phyloP scores from a whole-genome alignment of 768 basidiomycete genomes.

The Mrakia blollopis region DNA sequence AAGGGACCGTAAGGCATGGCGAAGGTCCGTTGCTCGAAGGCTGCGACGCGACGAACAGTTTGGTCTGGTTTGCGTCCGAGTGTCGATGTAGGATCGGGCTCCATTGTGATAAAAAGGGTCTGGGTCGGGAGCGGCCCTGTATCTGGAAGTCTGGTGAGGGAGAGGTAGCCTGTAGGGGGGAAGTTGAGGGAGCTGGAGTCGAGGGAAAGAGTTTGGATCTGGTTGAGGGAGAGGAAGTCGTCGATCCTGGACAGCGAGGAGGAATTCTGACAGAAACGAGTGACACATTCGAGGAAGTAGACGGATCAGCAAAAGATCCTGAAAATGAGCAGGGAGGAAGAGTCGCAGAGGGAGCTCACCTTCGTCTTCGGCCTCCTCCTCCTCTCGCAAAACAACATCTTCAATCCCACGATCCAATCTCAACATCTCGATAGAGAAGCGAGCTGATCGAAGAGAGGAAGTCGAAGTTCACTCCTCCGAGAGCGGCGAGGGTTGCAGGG shows the following conservation, averaged over 20 bases:
- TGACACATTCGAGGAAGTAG: background rate
- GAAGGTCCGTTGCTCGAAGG: too few relatives aligned
- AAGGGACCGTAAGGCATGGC: too few relatives aligned
- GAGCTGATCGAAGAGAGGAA: background rate
- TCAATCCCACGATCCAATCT: background rate
- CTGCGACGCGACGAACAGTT: too few relatives aligned
- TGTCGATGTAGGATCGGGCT: too few relatives aligned
- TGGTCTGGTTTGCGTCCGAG: too few relatives aligned
- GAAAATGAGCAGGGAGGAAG: background rate
- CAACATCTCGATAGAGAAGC: background rate
- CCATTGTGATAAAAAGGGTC: too few relatives aligned
- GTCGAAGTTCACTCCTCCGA: background rate
- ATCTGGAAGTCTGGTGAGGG: too few relatives aligned
- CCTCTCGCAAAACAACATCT: background rate
- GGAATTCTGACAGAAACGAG: too few relatives aligned
- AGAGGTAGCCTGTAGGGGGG: too few relatives aligned
- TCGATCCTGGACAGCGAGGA: background rate
- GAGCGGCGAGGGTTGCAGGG: background rate
- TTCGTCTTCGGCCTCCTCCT: background rate
- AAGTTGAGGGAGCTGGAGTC: background rate
- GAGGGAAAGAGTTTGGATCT: background rate
- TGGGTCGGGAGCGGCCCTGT: too few relatives aligned
- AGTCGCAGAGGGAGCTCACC: background rate
- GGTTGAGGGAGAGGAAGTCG: background rate
- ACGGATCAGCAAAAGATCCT: background rate